Evolutionary conservation across 2,329 filamentous ascomycete genomes (phyloP).

Genomic region (Samsoniella hepiali): DNA sequence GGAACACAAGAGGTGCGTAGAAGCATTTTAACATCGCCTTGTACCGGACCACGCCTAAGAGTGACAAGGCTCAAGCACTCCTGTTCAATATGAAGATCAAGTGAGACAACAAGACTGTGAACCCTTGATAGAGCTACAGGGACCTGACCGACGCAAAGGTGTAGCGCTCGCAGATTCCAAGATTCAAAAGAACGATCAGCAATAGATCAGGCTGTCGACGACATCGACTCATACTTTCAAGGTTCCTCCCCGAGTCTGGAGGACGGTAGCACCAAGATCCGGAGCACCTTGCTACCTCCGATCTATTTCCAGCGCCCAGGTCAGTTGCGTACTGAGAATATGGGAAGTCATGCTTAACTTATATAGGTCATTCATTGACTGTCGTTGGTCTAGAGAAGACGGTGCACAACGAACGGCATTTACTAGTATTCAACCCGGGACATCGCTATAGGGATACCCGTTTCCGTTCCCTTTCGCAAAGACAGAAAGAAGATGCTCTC

Average conservation of each 20-base stretch:
- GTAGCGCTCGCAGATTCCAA: constrained; percentile 6
- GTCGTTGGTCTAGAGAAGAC: constrained; percentile 79
- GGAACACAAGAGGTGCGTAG: constrained; percentile 76
- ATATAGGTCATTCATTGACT: constrained; percentile 79
- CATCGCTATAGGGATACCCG: constrained; percentile 60
- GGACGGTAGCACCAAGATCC: constrained; percentile 49
- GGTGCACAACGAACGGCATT: constrained; percentile 58
- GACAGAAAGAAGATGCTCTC: constrained; percentile 41
- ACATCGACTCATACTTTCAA: constrained; percentile 71
- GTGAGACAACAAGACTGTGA: background rate
- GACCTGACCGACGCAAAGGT: background rate
- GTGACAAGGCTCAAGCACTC: constrained; percentile 8
- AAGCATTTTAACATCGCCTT: background rate
- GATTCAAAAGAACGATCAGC: constrained; percentile 19
- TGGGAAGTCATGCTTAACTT: background rate
- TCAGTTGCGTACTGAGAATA: constrained; percentile 30
- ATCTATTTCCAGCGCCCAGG: constrained; percentile 87
- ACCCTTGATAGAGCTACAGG: too few relatives aligned
- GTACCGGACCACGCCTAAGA: background rate
- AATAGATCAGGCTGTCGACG: constrained; percentile 57
- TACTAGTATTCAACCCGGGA: constrained; percentile 87
- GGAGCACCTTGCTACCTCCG: constrained; percentile 69
- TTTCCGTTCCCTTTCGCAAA: constrained; percentile 20
- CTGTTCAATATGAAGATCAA: background rate
- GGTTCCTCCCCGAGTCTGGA: constrained; percentile 23